phyloP scores from a whole-genome alignment of 768 basidiomycete genomes.

The Megacollybia marginata region DNA sequence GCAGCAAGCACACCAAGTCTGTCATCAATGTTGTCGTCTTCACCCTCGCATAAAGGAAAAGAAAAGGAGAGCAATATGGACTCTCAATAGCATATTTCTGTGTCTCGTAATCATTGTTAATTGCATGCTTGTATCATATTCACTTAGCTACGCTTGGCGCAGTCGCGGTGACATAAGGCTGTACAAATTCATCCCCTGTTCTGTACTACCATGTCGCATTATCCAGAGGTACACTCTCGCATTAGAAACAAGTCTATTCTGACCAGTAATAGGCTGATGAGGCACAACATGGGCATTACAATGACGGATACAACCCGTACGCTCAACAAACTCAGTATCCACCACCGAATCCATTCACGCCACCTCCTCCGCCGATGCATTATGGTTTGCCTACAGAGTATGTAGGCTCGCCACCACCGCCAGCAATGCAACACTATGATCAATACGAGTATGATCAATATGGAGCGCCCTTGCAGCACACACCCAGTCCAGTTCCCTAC shows the following conservation, averaged over 20 bases:
- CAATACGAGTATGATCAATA: too few relatives aligned
- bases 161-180: too few relatives aligned
- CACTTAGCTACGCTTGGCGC: too few relatives aligned
- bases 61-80: constrained; percentile 23
- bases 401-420: too few relatives aligned
- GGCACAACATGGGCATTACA: background rate
- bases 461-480: too few relatives aligned
- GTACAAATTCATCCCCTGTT: background rate
- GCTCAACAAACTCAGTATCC: background rate
- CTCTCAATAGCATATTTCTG: background rate
- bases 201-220: background rate
- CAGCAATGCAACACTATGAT: too few relatives aligned
- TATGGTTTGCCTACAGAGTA: too few relatives aligned
- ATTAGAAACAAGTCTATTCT: background rate
- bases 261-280: background rate
- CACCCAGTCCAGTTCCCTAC: too few relatives aligned
- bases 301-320: background rate
- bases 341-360: background rate
- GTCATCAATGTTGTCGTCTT: constrained; percentile 15
- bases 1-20: constrained; percentile 35
- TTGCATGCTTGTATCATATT: background rate
- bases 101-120: background rate
- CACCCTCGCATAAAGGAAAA: constrained; percentile 41
- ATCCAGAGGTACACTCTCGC: background rate
- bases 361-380: background rate